A percentile compares a stretch with the other conserved stretches of the same genome.
These are phyloP conservation scores for Neurospora tetraspora DNA, from an alignment of 495 filamentous ascomycete species.

Conservation along the genomic window DNA sequence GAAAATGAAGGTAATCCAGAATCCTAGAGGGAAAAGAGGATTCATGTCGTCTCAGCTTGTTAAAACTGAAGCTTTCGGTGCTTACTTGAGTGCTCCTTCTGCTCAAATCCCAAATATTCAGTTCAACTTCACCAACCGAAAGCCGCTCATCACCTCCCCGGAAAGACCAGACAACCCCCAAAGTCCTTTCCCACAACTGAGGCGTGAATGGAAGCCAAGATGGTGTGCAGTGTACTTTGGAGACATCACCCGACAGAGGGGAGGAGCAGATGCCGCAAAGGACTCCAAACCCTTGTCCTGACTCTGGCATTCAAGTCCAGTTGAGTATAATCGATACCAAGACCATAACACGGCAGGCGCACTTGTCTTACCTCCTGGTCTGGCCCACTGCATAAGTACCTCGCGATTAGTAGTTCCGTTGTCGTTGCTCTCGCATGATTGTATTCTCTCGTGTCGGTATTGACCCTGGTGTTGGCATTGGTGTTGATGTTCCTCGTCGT, in stretches of 20 bases:
- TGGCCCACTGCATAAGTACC: neutral
- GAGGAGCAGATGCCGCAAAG: no score
- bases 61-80: no score
- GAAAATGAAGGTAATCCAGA: neutral
- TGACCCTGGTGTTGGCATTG: no score
- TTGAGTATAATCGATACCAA: neutral
- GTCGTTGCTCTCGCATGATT: neutral
- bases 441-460: no score
- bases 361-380: neutral
- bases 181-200: neutral
- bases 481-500: no score
- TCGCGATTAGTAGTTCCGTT: neutral
- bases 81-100: neutral
- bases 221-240: no score
- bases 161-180: neutral
- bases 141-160: neutral
- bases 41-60: neutral
- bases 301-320: no score
- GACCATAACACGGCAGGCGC: neutral
- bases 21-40: neutral
- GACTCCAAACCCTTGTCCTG: no score
- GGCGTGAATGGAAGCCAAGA: neutral
- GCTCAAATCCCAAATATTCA: neutral
- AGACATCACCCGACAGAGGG: neutral
- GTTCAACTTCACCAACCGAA: neutral